Base-by-base conservation (phyloP, 352 stramenopile species). In the Phytophthora podocarpi region DNA sequence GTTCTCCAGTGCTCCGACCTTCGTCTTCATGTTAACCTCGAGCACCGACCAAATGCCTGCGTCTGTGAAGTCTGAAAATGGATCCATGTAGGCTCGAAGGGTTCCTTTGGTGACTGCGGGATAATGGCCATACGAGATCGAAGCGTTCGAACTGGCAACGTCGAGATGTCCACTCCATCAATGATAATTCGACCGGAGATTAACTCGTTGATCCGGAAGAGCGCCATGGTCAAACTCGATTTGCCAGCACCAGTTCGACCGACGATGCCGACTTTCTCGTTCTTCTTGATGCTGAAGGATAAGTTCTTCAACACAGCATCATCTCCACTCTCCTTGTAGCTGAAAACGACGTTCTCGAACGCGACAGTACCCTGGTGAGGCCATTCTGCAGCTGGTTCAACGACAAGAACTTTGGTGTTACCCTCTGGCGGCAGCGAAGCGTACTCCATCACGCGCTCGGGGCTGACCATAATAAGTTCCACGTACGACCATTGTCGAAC, bases 141-240 rank as follows among this genome's bases (percentile, higher is more conserved):
- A n/a, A n/a, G n/a, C n/a, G n/a, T n/a, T n/a, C n/a, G n/a, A n/a
- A n/a, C n/a, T n/a, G n/a, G n/a, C n/a, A n/a, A n/a, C n/a, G n/a
- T n/a, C n/a, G n/a, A n/a, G 43, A 89, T 91, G 60, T 97, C 82
- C 10, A 95, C 74, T 2, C 80, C 89, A 71, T 98, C 92, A 48
- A 98, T 96, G 1, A 75, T 16, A 45, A 97, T 87, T 9, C 72
- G 74, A 1, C 90, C 90, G 5, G 53, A 59, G 13, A 55, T 56
- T 9, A 70, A 39, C 55, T 72, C 53, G 0, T 81, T 71, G 21
- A 80, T 57, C 24, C 75, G 75, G 40, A 82, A 78, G 13, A 85
- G 59, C 6, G 52, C 65, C 18, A 59, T 65, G 62, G 82, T 75
- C 31, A 85, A 42, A 12, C 68, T 76, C 28, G 60, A 82, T 50